Conservation (phyloP, 164 flowering plant species). For the Nymphaea thermarum region DNA sequence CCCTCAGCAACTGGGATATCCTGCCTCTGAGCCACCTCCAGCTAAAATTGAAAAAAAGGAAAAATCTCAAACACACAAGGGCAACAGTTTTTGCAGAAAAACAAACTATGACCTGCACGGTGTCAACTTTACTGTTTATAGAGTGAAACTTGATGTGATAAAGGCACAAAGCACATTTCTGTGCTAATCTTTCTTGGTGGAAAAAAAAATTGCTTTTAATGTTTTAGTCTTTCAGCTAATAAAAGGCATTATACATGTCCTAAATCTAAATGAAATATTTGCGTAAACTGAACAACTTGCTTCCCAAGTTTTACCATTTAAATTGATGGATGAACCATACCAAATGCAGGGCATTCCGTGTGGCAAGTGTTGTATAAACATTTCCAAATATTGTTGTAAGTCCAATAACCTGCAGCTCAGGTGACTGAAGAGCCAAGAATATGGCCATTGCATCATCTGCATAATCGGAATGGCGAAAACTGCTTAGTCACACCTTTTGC, state of each 20-base stretch:
- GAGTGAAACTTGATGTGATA: no score
- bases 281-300: neutral
- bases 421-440: slow-evolving; percentile 62
- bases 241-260: no score
- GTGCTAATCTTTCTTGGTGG: neutral
- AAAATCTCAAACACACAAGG: neutral
- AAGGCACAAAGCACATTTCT: no score
- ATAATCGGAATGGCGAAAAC: no score
- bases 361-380: slow-evolving; percentile 79
- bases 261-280: neutral
- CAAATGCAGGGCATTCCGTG: slow-evolving; percentile 82
- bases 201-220: neutral
- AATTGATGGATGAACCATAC: slow-evolving; percentile 20
- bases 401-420: slow-evolving; percentile 82
- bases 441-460: slow-evolving; percentile 98
- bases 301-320: neutral
- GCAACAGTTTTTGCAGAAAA: no score
- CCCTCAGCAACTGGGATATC: slow-evolving; percentile 97
- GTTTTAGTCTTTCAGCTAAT: neutral
- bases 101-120: no score
- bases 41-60: slow-evolving; percentile 23
- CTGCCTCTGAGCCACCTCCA: slow-evolving; percentile 80
- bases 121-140: no score
- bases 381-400: slow-evolving; percentile 87
- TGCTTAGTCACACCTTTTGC: no score